Evolutionary conservation across 2,329 filamentous ascomycete genomes (phyloP), one percentile per base, ranked within the genome.

Genomic region (Penicillium sp.): DNA sequence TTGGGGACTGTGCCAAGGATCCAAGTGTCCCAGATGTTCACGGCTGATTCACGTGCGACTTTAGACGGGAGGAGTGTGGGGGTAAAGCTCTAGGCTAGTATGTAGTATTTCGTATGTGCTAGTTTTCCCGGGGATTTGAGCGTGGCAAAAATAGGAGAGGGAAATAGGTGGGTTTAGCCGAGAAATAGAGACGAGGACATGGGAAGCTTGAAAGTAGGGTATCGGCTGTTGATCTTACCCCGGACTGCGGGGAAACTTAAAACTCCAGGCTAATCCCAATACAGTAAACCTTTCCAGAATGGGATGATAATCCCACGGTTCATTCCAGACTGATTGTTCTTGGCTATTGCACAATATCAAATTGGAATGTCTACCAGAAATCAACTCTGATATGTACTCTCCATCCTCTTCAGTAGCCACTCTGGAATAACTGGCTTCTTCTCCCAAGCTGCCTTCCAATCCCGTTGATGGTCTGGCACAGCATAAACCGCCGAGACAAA

Each of bases 401-500:
- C 59, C 64, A 87, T 82, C 73, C 84, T 81, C 34, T 74, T 75
- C 69, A 72, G 72, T 64, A 89, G 71, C 87, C 87, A 90, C 21
- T 63, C 74, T 4, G 87, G 87, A 50, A 89, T 71, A 31, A 64
- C 71, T 7, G 87, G 87, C 57, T 78, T 78, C 59, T 75, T 78
- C 44, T 82, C 79, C 87, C 87, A 90, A 11, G 83, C 83, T 61
- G 81, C 75, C 50, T 85, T 76, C 76, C 85, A 89, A 53, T 71
- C 78, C 57, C 76, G 72, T 64, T 31, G 49, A 23, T 49, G 81
- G 7, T 78, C 77, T 0, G 88, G 88, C 72, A 89, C 81, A 19
- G 87, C 89, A 75, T 88, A 92, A 31, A 92, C 83, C 4, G 82
- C 89, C 11, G 85, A 86, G 4, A 88, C 80, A 68, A 90, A 89